A percentile compares a stretch with the other conserved stretches of the same genome.
Conservation (phyloP, 2,329 filamentous ascomycete genomes). For the Scortechinia acanthostroma region DNA sequence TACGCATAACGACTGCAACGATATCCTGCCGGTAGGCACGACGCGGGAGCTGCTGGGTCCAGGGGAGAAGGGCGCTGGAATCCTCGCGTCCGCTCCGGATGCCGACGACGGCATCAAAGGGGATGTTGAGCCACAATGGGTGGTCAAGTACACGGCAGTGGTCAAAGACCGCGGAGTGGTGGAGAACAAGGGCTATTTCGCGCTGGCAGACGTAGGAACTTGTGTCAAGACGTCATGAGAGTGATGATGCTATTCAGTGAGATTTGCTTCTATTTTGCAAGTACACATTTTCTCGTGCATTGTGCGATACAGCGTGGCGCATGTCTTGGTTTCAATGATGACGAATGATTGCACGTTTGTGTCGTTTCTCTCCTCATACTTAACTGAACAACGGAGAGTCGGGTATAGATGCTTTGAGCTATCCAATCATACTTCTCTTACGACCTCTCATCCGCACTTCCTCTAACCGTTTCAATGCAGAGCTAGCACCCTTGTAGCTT, state of each 20-base stretch:
- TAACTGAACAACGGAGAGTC: not conserved
- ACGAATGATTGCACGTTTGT: not conserved
- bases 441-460: slow-evolving; percentile 88
- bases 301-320: not conserved
- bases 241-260: not conserved
- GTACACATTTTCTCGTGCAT: too few species aligned
- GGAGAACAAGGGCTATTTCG: slow-evolving; percentile 97
- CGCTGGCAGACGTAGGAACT: slow-evolving; percentile 64
- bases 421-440: slow-evolving; percentile 96
- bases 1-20: slow-evolving; percentile 88
- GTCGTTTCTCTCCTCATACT: not conserved
- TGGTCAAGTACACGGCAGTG: slow-evolving; percentile 93
- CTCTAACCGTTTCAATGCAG: slow-evolving; percentile 75
- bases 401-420: slow-evolving; percentile 13
- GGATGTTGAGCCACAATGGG: slow-evolving; percentile 83
- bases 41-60: slow-evolving; percentile 75
- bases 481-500: slow-evolving; percentile 67
- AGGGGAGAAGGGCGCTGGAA: slow-evolving; percentile 64
- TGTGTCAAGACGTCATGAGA: slow-evolving; percentile 9
- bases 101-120: slow-evolving; percentile 56
- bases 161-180: slow-evolving; percentile 90
- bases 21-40: slow-evolving; percentile 81
- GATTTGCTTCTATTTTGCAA: too few species aligned
- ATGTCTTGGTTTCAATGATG: not conserved
- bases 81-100: slow-evolving; percentile 48